A percentile compares a stretch with the other conserved stretches of the same genome.
Conservation (phyloP, 148 eudicot genomes). For the Chenopodium quinoa region DNA sequence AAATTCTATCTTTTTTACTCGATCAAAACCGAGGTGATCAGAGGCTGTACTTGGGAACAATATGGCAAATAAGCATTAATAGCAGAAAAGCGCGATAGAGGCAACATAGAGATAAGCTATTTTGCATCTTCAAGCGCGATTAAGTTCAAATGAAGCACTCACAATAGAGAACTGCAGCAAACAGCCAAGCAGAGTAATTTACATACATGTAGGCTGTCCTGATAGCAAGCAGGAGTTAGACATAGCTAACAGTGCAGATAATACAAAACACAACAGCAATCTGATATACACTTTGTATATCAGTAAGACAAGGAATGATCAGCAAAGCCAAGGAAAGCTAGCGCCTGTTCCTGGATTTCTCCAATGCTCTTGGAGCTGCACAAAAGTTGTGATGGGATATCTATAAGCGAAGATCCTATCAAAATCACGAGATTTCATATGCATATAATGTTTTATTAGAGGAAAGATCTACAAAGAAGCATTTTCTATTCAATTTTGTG, state of each 20-base stretch:
- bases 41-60: background rate
- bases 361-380: constrained; percentile 44
- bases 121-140: background rate
- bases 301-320: background rate
- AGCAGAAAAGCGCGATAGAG: background rate
- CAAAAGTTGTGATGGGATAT: background rate
- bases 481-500: too few species aligned
- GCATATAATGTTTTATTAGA: background rate
- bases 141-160: background rate
- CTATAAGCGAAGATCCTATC: background rate
- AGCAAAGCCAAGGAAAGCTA: constrained; percentile 3
- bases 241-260: background rate
- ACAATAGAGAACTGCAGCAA: background rate
- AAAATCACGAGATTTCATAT: background rate
- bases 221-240: background rate
- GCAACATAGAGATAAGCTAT: background rate
- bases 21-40: too few species aligned
- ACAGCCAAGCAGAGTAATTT: background rate
- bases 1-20: too few species aligned
- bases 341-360: constrained; percentile 27
- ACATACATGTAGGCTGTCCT: background rate
- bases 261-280: background rate
- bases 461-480: background rate
- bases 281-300: background rate
- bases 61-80: too few species aligned